Evolutionary conservation across 495 filamentous ascomycete genomes (phyloP).

Genomic region (Entonaema liquescens): DNA sequence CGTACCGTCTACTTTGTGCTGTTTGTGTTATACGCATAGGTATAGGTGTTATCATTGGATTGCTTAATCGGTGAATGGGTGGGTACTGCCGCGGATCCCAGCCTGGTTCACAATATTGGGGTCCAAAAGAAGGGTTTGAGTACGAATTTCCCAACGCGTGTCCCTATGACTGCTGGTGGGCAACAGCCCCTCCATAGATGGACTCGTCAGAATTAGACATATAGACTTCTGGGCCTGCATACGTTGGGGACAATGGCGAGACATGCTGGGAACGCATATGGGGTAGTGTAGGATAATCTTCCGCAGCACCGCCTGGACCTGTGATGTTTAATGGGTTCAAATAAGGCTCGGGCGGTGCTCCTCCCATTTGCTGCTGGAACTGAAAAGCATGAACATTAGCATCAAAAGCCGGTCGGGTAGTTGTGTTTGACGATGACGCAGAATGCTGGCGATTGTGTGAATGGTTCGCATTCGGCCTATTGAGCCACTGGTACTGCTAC

Average conservation of each 20-base stretch:
- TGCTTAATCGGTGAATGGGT: background rate
- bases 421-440: slow-evolving; percentile 14
- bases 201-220: slow-evolving; percentile 26
- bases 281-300: slow-evolving; percentile 17
- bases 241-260: slow-evolving; percentile 31
- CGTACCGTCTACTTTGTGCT: background rate
- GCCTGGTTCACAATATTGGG: background rate
- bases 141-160: slow-evolving; percentile 12
- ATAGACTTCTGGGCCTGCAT: slow-evolving; percentile 32
- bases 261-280: slow-evolving; percentile 24
- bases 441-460: slow-evolving; percentile 25
- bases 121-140: background rate
- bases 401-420: slow-evolving; percentile 12
- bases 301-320: background rate
- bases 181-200: slow-evolving; percentile 22
- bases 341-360: slow-evolving; percentile 27
- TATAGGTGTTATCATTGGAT: background rate
- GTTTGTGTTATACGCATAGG: background rate
- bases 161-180: slow-evolving; percentile 42
- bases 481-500: slow-evolving; percentile 36
- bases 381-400: slow-evolving; percentile 1
- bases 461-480: slow-evolving; percentile 16
- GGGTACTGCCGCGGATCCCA: background rate
- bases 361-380: slow-evolving; percentile 23
- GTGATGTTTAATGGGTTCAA: slow-evolving; percentile 31